Evolutionary conservation across 495 filamentous ascomycete species (phyloP), one percentile per base, ranked within the genome.

Genomic region (Podospora sp.): DNA sequence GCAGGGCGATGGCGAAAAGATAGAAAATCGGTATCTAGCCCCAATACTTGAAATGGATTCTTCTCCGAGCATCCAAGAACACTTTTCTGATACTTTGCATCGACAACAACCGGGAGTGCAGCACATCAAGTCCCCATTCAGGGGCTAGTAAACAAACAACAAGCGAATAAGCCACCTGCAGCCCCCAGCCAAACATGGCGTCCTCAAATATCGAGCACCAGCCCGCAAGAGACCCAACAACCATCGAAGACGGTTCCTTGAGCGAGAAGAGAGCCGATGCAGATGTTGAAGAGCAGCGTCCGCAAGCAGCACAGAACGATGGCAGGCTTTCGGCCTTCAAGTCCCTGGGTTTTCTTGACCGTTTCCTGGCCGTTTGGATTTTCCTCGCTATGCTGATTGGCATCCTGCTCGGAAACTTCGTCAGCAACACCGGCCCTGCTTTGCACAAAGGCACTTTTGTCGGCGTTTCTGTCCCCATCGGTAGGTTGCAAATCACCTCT

Each of bases 361-460:
- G 89, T 18, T 90, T 92, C 76, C 88, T 94, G 0, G 92, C 89
- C 5, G 14, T 93, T 6, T 95, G 93, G 92, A 95, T 96, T 73
- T 84, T 96, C 49, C 86, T 95, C 7, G 91, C 91, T 26, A 96
- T 96, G 90, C 83, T 84, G 0, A 77, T 93, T 46, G 93, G 92
- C 18, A 89, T 95, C 65, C 81, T 94, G 6, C 79, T 96, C 0
- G 92, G 91, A 11, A 94, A 93, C 75, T 92, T 93, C 67, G 91
- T 92, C 4, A 83, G 86, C 0, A 79, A 78, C 24, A 86, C 85
- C 0, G 88, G 84, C 0, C 82, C 81, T 1, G 85, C 87, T 14
- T 79, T 95, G 49, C 86, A 94, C 66, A 85, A 84, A 62, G 91
- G 92, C 0, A 84, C 84, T 49, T 93, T 96, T 76, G 85, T 83